Evolutionary conservation across 2,329 filamentous ascomycete genomes (phyloP).

Genomic region (Alternaria gaisen): DNA sequence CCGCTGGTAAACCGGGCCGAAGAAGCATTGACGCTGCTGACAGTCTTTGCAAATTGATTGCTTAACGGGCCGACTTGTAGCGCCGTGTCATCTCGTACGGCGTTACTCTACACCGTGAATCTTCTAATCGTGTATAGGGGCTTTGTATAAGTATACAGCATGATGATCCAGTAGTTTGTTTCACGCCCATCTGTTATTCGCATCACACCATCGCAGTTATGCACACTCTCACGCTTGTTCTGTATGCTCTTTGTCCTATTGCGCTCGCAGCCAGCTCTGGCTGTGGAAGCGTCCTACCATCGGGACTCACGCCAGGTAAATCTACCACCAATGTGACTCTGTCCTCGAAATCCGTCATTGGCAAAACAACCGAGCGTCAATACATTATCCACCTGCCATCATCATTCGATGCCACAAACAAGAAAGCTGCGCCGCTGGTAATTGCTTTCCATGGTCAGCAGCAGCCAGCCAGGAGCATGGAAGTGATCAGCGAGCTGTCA

Average conservation of each 20-base stretch:
- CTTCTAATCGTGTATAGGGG: neutral
- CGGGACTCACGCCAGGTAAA: conserved; percentile 22
- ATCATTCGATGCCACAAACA: conserved; percentile 21
- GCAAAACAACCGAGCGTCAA: conserved; percentile 22
- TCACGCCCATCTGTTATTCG: neutral
- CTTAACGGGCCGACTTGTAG: neutral
- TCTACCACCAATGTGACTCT: conserved; percentile 32
- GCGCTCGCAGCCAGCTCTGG: conserved; percentile 24
- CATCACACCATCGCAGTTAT: neutral
- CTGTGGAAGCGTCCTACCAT: conserved; percentile 22
- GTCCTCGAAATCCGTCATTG: conserved; percentile 24
- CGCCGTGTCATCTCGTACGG: neutral
- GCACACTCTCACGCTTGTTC: neutral
- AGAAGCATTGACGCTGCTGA: neutral
- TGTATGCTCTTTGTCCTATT: neutral
- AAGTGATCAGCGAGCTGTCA: conserved; percentile 31
- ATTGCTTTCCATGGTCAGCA: conserved; percentile 31
- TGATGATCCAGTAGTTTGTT: neutral
- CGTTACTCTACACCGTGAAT: neutral
- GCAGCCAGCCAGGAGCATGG: conserved; percentile 32
- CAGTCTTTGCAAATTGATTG: neutral
- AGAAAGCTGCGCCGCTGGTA: conserved; percentile 25
- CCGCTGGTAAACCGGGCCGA: neutral
- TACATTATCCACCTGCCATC: conserved; percentile 31
- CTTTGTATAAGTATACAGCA: neutral